Evolutionary conservation across 164 flowering plant genomes (phyloP), one percentile per base, ranked within the genome.

Genomic region (Chloranthus sessilifolius): DNA sequence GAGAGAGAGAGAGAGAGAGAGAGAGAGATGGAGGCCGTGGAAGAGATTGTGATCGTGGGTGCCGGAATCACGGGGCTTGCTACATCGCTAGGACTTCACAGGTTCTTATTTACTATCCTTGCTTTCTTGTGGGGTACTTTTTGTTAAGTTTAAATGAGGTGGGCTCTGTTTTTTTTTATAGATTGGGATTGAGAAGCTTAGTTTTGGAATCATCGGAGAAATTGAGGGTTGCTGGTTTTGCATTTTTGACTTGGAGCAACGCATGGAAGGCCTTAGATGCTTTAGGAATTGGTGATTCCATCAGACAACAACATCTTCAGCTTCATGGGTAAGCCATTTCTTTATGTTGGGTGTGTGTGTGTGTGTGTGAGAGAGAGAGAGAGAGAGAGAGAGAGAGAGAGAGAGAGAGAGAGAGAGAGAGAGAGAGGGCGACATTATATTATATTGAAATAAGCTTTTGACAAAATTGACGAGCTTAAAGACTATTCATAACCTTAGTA

Each of bases 211-310:
- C 79, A 2, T 69, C 75, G 4, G 71, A 67, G 3, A 44, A 54
- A 19, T 50, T 75, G 50, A 72, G 83, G 43, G 53, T 40, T n/a
- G 53, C 70, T 2, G 80, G 83, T 9, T 72, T 72, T 59, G 74
- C 77, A 17, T 53, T 75, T 22, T 23, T 62, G 6, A 49, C 66
- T 7, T 78, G 78, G 76, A 48, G 50, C 19, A 78, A 75, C 50
- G 82, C 75, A 31, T 77, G 82, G 82, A 74, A 56, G 62, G 79
- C 79, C 4, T 49, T 74, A 39, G 80, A 78, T 47, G 74, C 67
- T 10, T 21, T 75, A 5, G 80, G 83, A n/a, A 19, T 75, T 47
- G 75, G 69, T 1, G 72, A 72, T 30, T 15, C 56, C 7, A 62
- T 78, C 7, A 55, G 78, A 16, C 36, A 53, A 43, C 53, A 47